Percentiles rank a stretch among this genome's conserved stretches.
phyloP scores from a whole-genome alignment of 768 basidiomycete species.

The Termitomyces bulborhizus region DNA sequence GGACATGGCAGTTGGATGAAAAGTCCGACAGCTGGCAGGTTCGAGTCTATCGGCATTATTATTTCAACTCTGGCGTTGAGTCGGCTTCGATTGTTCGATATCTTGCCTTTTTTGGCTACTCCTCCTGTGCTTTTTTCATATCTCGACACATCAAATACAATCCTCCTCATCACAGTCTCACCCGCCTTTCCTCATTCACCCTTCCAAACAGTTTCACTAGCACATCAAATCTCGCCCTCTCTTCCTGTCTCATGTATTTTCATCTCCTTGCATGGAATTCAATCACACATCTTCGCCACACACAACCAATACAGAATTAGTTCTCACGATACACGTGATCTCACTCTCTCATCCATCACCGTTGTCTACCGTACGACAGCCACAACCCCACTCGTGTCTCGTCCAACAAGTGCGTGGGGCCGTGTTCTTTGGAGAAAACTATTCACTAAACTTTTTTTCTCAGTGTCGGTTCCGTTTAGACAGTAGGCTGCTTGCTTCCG shows the following conservation, averaged over 20 bases:
- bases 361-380: background rate
- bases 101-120: slow-evolving; percentile 31
- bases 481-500: slow-evolving; percentile 41
- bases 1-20: slow-evolving; percentile 57
- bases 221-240: background rate
- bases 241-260: background rate
- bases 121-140: slow-evolving; percentile 11
- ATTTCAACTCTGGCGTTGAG: slow-evolving; percentile 27
- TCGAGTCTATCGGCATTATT: slow-evolving; percentile 17
- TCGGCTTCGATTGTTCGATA: slow-evolving; percentile 29
- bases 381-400: background rate
- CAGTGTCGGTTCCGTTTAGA: slow-evolving; percentile 58
- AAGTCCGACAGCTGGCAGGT: slow-evolving; percentile 27
- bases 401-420: slow-evolving; percentile 10
- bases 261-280: background rate
- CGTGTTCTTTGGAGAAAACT: background rate
- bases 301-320: background rate
- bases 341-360: background rate
- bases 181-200: background rate
- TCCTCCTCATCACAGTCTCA: too few species aligned
- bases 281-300: slow-evolving; percentile 5
- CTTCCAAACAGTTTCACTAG: background rate
- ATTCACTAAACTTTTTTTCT: background rate
- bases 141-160: background rate
- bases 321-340: background rate